Percentiles rank a stretch among this genome's conserved stretches.
phyloP scores from a whole-genome alignment of 805 yeast species.

The Candida ortonii region DNA sequence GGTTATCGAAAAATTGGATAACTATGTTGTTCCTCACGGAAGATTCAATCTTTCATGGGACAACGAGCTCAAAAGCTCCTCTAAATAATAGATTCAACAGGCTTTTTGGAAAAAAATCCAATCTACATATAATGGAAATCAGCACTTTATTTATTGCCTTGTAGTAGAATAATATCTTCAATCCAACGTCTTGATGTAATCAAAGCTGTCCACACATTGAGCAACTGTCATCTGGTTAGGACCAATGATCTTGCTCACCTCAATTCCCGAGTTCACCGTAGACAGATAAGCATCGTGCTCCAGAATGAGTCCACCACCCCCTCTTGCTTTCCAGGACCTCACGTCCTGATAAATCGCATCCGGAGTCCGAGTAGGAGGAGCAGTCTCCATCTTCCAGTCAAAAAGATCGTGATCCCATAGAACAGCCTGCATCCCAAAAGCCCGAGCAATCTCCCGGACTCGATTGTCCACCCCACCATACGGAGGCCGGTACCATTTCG shows the following conservation, averaged over 20 bases:
- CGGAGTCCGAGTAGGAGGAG: conserved; percentile 44
- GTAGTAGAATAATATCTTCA: too few species aligned
- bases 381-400: conserved; percentile 77
- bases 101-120: too few species aligned
- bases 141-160: too few species aligned
- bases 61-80: conserved; percentile 17
- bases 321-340: conserved; percentile 43
- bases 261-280: conserved; percentile 69
- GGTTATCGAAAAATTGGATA: conserved; percentile 58
- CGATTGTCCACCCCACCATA: conserved; percentile 93
- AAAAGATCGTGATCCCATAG: conserved; percentile 90
- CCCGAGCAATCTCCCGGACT: conserved; percentile 71
- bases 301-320: conserved; percentile 62
- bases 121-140: too few species aligned
- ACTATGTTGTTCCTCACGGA: conserved; percentile 67
- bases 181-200: conserved; percentile 46
- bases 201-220: conserved; percentile 66
- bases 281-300: conserved; percentile 77
- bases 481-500: conserved; percentile 95
- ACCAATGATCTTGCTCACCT: conserved; percentile 54
- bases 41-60: conserved; percentile 74
- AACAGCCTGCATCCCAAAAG: conserved; percentile 83
- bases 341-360: conserved; percentile 56
- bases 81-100: too few species aligned
- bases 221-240: conserved; percentile 71